Evolutionary conservation across 805 yeast species (phyloP).

Genomic region (Wickerhamiella bombiphila): DNA sequence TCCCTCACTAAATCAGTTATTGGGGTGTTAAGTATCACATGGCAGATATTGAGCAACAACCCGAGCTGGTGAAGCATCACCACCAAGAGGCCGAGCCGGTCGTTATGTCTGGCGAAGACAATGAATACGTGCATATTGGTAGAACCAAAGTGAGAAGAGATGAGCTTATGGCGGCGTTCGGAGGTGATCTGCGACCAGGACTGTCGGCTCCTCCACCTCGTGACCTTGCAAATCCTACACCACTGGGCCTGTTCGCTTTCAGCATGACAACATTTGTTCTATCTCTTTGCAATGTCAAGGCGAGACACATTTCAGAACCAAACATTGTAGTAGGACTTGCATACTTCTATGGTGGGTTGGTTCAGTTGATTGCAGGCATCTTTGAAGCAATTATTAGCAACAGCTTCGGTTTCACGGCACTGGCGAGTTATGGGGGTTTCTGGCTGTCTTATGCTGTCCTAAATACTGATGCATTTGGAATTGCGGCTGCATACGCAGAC

Average conservation of each 20-base stretch:
- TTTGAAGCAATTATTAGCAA: slow-evolving; percentile 52
- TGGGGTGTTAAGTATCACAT: no score
- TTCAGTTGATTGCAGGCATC: slow-evolving; percentile 52
- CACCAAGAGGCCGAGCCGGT: slow-evolving; percentile 6
- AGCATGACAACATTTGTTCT: slow-evolving; percentile 49
- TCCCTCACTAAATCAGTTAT: no score
- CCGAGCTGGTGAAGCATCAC: no score
- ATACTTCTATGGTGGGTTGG: slow-evolving; percentile 47
- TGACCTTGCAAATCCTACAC: slow-evolving; percentile 51
- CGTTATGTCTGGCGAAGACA: slow-evolving; percentile 12
- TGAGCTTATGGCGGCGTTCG: slow-evolving; percentile 50
- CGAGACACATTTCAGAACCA: slow-evolving; percentile 41
- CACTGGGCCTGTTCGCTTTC: slow-evolving; percentile 46
- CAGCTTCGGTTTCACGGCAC: slow-evolving; percentile 47
- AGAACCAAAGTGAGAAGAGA: slow-evolving; percentile 33
- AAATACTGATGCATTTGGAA: slow-evolving; percentile 36
- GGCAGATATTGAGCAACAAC: no score
- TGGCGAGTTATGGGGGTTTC: slow-evolving; percentile 38
- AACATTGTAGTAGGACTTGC: slow-evolving; percentile 47
- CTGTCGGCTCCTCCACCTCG: slow-evolving; percentile 27
- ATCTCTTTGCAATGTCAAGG: slow-evolving; percentile 39
- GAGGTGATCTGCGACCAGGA: slow-evolving; percentile 38
- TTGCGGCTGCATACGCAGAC: slow-evolving; percentile 29
- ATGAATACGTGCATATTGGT: slow-evolving; percentile 24
- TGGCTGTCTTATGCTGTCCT: slow-evolving; percentile 54